phyloP scores from a whole-genome alignment of 345 rosid genomes.

The Murraya koenigii region DNA sequence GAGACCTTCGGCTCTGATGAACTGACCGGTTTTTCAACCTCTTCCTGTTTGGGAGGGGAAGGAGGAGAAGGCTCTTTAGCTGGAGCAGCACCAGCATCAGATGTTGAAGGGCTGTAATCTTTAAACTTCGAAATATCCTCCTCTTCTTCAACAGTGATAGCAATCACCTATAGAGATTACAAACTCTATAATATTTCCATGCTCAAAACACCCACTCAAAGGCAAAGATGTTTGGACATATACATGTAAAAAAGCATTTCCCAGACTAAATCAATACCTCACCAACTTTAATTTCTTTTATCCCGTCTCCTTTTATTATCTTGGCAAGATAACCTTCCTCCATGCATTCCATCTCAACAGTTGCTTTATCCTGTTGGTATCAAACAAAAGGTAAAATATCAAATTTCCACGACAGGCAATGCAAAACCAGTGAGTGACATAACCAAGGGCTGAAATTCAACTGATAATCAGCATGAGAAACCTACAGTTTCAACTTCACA shows the following conservation, averaged over 20 bases:
- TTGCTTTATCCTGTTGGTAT: constrained; percentile 78
- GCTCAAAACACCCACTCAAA: neutral
- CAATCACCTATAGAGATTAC: constrained; percentile 55
- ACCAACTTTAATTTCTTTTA: constrained; percentile 91
- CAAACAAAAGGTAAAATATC: constrained; percentile 7
- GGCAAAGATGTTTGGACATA: neutral
- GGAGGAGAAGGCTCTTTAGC: constrained; percentile 56
- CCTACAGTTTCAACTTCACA: constrained; percentile 99
- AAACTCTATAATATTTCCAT: neutral
- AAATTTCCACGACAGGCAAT: constrained; percentile 8
- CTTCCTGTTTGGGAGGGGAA: constrained; percentile 59
- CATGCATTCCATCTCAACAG: constrained; percentile 99
- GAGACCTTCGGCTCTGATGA: constrained; percentile 58
- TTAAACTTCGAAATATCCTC: constrained; percentile 77
- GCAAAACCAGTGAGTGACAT: constrained; percentile 1
- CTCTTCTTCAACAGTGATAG: constrained; percentile 90
- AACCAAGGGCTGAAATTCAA: constrained; percentile 8
- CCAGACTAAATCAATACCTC: constrained; percentile 51
- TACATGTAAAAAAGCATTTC: neutral
- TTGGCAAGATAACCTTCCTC: constrained; percentile 97
- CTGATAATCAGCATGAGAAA: constrained; percentile 2
- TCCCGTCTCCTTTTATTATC: constrained; percentile 83
- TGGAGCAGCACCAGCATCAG: constrained; percentile 38
- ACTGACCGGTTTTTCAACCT: constrained; percentile 49
- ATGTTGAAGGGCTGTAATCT: constrained; percentile 72